phyloP scores from a whole-genome alignment of 2,329 filamentous ascomycete genomes.

The Diaporthe ampelina region DNA sequence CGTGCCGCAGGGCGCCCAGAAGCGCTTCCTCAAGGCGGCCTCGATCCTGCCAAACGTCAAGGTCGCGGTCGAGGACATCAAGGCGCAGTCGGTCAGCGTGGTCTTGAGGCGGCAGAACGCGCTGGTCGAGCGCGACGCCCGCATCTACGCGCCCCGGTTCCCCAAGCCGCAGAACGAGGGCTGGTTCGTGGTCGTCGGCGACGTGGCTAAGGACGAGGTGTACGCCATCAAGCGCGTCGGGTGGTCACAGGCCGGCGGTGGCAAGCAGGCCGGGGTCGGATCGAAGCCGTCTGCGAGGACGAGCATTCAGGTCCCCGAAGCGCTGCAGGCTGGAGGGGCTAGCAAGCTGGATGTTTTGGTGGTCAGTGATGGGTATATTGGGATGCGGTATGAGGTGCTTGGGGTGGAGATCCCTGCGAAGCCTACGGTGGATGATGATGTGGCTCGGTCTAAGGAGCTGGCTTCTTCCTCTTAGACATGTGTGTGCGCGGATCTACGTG shows the following conservation, averaged over 20 bases:
- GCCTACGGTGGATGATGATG: slow-evolving; percentile 63
- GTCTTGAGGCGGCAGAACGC: slow-evolving; percentile 77
- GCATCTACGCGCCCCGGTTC: slow-evolving; percentile 89
- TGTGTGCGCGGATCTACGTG: no score
- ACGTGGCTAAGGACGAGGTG: slow-evolving; percentile 78
- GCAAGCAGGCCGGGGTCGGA: slow-evolving; percentile 54
- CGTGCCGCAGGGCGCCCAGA: slow-evolving; percentile 60
- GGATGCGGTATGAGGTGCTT: slow-evolving; percentile 70
- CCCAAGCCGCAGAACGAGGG: slow-evolving; percentile 96
- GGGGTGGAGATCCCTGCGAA: slow-evolving; percentile 66
- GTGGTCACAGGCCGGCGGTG: slow-evolving; percentile 66
- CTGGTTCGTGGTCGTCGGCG: slow-evolving; percentile 87
- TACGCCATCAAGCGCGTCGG: slow-evolving; percentile 88
- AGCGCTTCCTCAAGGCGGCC: slow-evolving; percentile 70
- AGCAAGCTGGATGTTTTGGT: slow-evolving; percentile 81
- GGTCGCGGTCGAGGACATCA: slow-evolving; percentile 72
- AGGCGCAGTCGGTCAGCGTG: slow-evolving; percentile 74
- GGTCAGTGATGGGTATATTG: slow-evolving; percentile 89
- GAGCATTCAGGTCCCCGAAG: slow-evolving; percentile 71
- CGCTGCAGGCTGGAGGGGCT: slow-evolving; percentile 50
- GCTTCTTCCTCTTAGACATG: slow-evolving; percentile 29
- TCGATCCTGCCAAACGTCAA: slow-evolving; percentile 78
- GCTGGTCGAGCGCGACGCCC: slow-evolving; percentile 73
- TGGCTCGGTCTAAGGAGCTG: slow-evolving; percentile 58
- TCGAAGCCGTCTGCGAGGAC: slow-evolving; percentile 67